Evolutionary conservation across 2,329 filamentous ascomycete species (phyloP), one percentile per base, ranked within the genome.

Genomic region (Cylindrodendrum hubeiense): DNA sequence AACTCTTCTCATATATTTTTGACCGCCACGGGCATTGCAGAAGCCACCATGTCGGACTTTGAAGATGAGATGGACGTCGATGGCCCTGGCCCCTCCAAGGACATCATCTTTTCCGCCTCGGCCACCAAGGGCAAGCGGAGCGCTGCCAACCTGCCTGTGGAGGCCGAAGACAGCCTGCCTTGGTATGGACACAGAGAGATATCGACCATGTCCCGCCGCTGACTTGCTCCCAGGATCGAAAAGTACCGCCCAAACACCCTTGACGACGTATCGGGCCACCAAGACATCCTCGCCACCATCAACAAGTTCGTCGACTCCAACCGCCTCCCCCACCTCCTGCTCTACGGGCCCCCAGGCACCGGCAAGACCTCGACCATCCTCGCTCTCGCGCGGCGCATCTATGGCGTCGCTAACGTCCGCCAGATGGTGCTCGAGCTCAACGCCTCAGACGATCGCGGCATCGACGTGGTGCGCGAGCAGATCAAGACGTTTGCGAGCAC

Each of bases 401-500:
- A 99, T 77, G 96, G 96, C 57, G 82, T 85, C 63, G 91, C 93
- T 69, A 98, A 98, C 80, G 92, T 98, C 90, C 91, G 95, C 19
- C 96, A 99, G 81, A 98, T 99, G 94, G 96, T 99, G 19, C 88
- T 99, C 34, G 96, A 99, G 81, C 89, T 99, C 70, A 99, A 99
- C 79, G 96, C 96, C 43, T 97, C 94, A 52, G 96, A 99, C 78
- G 96, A 99, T 79, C 89, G 96, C 80, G 96, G 96, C 76, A 99
- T 99, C 79, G 96, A 99, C 71, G 96, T 99, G 2, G 96, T 99
- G 61, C 89, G 95, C 71, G 96, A 99, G 83, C 96, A 99, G 81
- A 99, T 99, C 88, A 99, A 98, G 86, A 99, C 96, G 0, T 99
- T 99, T 82, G 95, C 94, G 43, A 97, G 93, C 73, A 99, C 96